Percentiles rank a stretch among this genome's conserved stretches.
phyloP scores from a whole-genome alignment of 352 stramenopile species.

The Phytophthora nicotianae region DNA sequence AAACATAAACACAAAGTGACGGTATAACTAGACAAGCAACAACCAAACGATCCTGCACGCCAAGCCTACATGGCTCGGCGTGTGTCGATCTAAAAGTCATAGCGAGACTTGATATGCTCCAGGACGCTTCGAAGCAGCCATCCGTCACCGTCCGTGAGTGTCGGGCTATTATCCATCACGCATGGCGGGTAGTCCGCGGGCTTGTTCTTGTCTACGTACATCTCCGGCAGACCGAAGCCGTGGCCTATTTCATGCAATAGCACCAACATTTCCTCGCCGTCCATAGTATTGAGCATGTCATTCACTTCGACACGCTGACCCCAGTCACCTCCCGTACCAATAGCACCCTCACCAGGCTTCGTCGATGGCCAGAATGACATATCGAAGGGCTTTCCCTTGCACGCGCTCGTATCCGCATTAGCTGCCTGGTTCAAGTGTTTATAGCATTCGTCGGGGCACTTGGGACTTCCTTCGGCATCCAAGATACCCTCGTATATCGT shows the following conservation, averaged over 20 bases:
- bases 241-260: slow-evolving; percentile 53
- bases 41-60: too few relatives aligned
- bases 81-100: slow-evolving; percentile 7
- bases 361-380: slow-evolving; percentile 52
- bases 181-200: slow-evolving; percentile 19
- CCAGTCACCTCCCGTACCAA: slow-evolving; percentile 43
- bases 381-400: slow-evolving; percentile 18
- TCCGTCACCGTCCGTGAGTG: slow-evolving; percentile 21
- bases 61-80: too few relatives aligned
- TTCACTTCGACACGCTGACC: slow-evolving; percentile 46
- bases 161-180: slow-evolving; percentile 22
- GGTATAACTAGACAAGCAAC: not conserved
- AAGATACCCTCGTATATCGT: slow-evolving; percentile 10
- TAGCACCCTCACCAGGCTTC: slow-evolving; percentile 21
- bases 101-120: slow-evolving; percentile 29
- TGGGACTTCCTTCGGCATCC: slow-evolving; percentile 6
- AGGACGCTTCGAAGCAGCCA: slow-evolving; percentile 27
- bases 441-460: slow-evolving; percentile 10
- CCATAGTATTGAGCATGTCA: slow-evolving; percentile 40
- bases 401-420: slow-evolving; percentile 23
- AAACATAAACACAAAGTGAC: not conserved
- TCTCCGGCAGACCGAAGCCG: slow-evolving; percentile 38
- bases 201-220: slow-evolving; percentile 33
- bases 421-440: slow-evolving; percentile 21
- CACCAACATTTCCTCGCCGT: slow-evolving; percentile 34